These are phyloP conservation scores for Selenicereus undatus DNA, from an alignment of 148 eudicot species.

Conservation along the genomic window DNA sequence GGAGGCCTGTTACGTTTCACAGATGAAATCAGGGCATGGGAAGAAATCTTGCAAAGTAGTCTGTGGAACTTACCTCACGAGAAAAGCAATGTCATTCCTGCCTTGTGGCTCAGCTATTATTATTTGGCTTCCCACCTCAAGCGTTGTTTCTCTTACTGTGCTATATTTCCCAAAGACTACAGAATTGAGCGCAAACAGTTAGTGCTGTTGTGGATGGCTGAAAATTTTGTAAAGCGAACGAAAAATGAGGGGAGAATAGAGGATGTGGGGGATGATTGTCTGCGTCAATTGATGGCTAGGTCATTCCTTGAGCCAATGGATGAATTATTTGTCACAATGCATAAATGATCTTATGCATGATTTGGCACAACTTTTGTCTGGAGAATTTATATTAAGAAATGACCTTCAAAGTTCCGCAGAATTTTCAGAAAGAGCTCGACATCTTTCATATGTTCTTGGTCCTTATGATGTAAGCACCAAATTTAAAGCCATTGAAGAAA, in stretches of 20 bases:
- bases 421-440: neutral
- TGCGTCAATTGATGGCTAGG: neutral
- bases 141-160: constrained; percentile 18
- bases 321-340: neutral
- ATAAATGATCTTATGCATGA: neutral
- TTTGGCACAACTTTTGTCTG: neutral
- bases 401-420: neutral
- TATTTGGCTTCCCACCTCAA: constrained; percentile 9
- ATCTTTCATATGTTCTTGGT: neutral
- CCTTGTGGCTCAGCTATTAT: constrained; percentile 18
- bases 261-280: neutral
- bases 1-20: constrained; percentile 6
- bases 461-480: neutral
- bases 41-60: constrained; percentile 4
- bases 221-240: neutral
- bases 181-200: neutral
- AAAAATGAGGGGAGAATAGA: neutral
- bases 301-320: neutral
- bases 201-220: constrained; percentile 22
- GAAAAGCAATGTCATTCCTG: neutral
- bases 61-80: constrained; percentile 2
- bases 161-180: constrained; percentile 15
- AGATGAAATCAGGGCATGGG: neutral
- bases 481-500: neutral
- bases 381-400: neutral